Percentiles rank a stretch among this genome's conserved stretches.
phyloP scores from a whole-genome alignment of 2,329 filamentous ascomycete species.

The Cyclaneusma minus region DNA sequence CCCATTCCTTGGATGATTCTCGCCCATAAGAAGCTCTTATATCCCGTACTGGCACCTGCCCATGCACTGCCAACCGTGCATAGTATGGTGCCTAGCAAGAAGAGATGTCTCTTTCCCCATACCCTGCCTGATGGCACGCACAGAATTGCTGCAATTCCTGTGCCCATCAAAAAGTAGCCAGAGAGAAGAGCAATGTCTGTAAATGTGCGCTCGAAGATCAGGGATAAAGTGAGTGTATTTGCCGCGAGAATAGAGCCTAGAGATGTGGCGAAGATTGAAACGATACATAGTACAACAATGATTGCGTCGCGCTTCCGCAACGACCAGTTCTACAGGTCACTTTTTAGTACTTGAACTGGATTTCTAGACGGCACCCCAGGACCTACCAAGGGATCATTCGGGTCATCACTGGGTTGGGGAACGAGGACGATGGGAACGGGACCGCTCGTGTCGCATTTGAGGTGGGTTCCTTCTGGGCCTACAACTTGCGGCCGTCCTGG shows the following conservation, averaged over 20 bases:
- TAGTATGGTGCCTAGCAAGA: constrained; percentile 60
- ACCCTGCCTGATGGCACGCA: constrained; percentile 79
- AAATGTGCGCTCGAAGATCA: constrained; percentile 49
- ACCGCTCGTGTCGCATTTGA: constrained; percentile 62
- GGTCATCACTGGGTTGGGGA: constrained; percentile 81
- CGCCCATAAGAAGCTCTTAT: constrained; percentile 59
- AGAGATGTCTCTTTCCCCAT: constrained; percentile 86
- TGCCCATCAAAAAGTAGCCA: constrained; percentile 74
- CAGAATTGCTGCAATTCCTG: constrained; percentile 66
- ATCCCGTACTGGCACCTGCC: constrained; percentile 57
- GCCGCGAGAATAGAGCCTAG: constrained; percentile 78
- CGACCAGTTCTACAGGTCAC: constrained; percentile 53
- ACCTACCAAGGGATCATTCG: constrained; percentile 67
- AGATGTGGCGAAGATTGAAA: constrained; percentile 70
- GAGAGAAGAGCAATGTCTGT: constrained; percentile 70
- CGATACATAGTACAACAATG: constrained; percentile 60
- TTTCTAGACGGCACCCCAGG: no score
- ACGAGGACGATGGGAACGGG: constrained; percentile 62
- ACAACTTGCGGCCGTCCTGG: constrained; percentile 30
- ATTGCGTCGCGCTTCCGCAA: constrained; percentile 74
- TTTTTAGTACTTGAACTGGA: constrained; percentile 7
- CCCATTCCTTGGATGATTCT: constrained; percentile 77
- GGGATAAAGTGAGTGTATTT: constrained; percentile 64
- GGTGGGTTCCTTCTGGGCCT: constrained; percentile 23
- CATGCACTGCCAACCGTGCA: constrained; percentile 62